Percentiles rank a stretch among this genome's conserved stretches.
Conservation (phyloP, 352 stramenopile genomes). For the Thraustochytrium striatum region DNA sequence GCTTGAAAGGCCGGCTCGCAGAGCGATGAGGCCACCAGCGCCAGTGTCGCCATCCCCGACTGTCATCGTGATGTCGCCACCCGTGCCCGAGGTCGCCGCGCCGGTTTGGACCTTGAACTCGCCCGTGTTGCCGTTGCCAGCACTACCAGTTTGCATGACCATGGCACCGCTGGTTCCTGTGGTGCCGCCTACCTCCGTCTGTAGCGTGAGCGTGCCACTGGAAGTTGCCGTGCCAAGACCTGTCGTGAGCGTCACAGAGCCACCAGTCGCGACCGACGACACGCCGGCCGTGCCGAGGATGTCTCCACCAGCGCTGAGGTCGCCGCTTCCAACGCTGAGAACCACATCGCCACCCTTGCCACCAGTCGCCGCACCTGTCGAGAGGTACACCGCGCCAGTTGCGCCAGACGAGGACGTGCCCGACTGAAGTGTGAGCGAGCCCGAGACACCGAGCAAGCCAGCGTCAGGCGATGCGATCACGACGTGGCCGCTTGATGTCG, state of each 20-base stretch:
- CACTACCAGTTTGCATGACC: not conserved
- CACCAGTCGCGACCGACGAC: constrained; percentile 44
- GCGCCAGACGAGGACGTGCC: constrained; percentile 49
- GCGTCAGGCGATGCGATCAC: constrained; percentile 46
- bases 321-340: constrained; percentile 50
- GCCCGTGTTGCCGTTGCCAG: not conserved
- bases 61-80: constrained; percentile 5
- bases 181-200: constrained; percentile 49
- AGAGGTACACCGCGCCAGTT: constrained; percentile 51
- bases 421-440: constrained; percentile 42
- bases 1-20: not conserved
- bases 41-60: constrained; percentile 15
- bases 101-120: not conserved
- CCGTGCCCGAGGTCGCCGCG: constrained; percentile 1
- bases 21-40: not conserved
- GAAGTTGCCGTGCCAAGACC: constrained; percentile 50
- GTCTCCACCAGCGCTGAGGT: constrained; percentile 46
- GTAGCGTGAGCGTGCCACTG: constrained; percentile 52
- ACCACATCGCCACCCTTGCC: constrained; percentile 52
- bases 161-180: constrained; percentile 2
- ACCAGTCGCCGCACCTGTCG: constrained; percentile 44
- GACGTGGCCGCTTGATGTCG: constrained; percentile 48
- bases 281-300: constrained; percentile 51
- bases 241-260: constrained; percentile 49
- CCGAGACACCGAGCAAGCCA: constrained; percentile 23